phyloP scores from a whole-genome alignment of 2,329 filamentous ascomycete genomes.

The Claviceps sp. region DNA sequence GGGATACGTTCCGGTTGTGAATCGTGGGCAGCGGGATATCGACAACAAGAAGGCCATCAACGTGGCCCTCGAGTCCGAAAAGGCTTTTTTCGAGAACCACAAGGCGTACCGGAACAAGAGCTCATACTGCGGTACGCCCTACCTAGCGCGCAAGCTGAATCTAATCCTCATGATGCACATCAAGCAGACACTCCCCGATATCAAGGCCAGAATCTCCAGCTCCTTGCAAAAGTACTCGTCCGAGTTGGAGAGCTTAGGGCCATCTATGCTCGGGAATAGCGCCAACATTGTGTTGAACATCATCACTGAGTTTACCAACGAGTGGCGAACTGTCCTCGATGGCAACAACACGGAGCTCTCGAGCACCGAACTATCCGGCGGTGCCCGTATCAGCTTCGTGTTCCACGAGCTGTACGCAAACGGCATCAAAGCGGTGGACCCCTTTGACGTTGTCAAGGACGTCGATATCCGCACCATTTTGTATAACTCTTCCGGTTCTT shows the following conservation, averaged over 20 bases:
- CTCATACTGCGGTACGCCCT: constrained; percentile 95
- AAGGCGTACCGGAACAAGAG: constrained; percentile 98
- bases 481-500: constrained; percentile 98
- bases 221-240: constrained; percentile 82
- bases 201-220: constrained; percentile 91
- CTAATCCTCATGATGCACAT: constrained; percentile 99
- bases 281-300: constrained; percentile 96
- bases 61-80: constrained; percentile 82
- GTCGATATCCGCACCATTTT: constrained; percentile 93
- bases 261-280: constrained; percentile 90
- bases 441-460: constrained; percentile 95
- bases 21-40: constrained; percentile 94
- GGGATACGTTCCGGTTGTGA: constrained; percentile 95
- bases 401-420: constrained; percentile 98
- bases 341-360: constrained; percentile 95
- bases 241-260: constrained; percentile 73
- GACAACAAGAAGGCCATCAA: constrained; percentile 95
- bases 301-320: constrained; percentile 96
- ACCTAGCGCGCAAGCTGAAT: constrained; percentile 91
- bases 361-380: constrained; percentile 84
- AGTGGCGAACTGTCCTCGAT: constrained; percentile 91
- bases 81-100: constrained; percentile 96
- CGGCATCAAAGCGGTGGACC: constrained; percentile 93
- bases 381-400: constrained; percentile 96
- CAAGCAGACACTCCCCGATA: constrained; percentile 96